Percentiles rank a stretch among this genome's conserved stretches.
phyloP scores from a whole-genome alignment of 2,329 filamentous ascomycete species.

The Penicillium sp. region DNA sequence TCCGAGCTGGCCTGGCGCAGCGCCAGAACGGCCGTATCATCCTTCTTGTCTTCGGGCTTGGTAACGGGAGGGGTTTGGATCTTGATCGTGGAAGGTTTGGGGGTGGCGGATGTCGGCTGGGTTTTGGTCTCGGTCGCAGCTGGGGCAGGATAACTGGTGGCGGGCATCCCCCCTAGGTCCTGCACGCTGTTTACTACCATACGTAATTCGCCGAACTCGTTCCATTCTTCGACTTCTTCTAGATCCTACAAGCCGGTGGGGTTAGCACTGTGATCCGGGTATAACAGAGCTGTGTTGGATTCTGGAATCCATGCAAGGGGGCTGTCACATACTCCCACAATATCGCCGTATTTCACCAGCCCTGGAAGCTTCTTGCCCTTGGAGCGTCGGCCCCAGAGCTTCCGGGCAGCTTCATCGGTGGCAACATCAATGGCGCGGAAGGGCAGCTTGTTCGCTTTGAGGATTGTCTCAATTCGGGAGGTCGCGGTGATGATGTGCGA shows the following conservation, averaged over 20 bases:
- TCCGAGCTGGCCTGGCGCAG: slow-evolving; percentile 47
- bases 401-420: slow-evolving; percentile 82
- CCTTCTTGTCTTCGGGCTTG: slow-evolving; percentile 36
- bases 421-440: slow-evolving; percentile 92
- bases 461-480: slow-evolving; percentile 90
- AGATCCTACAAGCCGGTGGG: slow-evolving; percentile 64
- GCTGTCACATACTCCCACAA: slow-evolving; percentile 71
- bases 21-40: slow-evolving; percentile 41
- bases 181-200: slow-evolving; percentile 64
- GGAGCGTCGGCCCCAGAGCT: slow-evolving; percentile 81
- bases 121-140: slow-evolving; percentile 28
- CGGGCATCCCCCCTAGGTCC: slow-evolving; percentile 36
- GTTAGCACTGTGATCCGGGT: neutral
- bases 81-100: slow-evolving; percentile 40
- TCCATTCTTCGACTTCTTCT: slow-evolving; percentile 96
- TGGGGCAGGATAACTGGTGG: slow-evolving; percentile 28
- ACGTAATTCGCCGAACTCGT: slow-evolving; percentile 94
- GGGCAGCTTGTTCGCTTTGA: slow-evolving; percentile 89
- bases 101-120: slow-evolving; percentile 23
- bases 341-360: slow-evolving; percentile 80
- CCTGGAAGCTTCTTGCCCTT: slow-evolving; percentile 87
- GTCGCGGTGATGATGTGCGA: slow-evolving; percentile 96
- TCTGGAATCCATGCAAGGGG: neutral
- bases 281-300: neutral
- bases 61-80: slow-evolving; percentile 41